Percentiles rank a stretch among this genome's conserved stretches.
phyloP scores from a whole-genome alignment of 2,329 filamentous ascomycete genomes.

The Aspergillus fructus region DNA sequence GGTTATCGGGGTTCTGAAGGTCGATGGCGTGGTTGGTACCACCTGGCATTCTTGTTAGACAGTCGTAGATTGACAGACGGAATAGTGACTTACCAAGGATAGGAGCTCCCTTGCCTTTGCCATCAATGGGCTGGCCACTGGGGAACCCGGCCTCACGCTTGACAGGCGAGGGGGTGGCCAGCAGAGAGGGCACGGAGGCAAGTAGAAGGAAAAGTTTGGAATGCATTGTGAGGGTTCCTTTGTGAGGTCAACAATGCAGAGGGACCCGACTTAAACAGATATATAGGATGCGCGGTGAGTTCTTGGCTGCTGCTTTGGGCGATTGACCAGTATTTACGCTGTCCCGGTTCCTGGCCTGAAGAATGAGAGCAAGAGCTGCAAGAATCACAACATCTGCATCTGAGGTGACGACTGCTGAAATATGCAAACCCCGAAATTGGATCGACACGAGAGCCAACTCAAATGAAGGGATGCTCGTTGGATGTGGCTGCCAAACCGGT shows the following conservation, averaged over 20 bases:
- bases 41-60: slow-evolving; percentile 41
- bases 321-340: neutral
- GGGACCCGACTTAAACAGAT: neutral
- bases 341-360: neutral
- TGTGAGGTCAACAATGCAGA: neutral
- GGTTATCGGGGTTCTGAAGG: slow-evolving; percentile 51
- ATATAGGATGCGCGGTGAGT: neutral
- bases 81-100: slow-evolving; percentile 51
- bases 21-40: slow-evolving; percentile 53
- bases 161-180: slow-evolving; percentile 11
- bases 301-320: neutral
- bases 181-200: slow-evolving; percentile 16
- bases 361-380: neutral
- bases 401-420: neutral
- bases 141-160: slow-evolving; percentile 40
- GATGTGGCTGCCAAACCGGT: neutral
- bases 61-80: neutral
- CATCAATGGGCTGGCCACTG: slow-evolving; percentile 57
- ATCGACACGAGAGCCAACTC: neutral
- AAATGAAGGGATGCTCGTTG: neutral
- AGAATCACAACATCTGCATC: slow-evolving; percentile 2
- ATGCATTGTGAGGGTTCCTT: slow-evolving; percentile 14
- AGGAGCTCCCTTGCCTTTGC: slow-evolving; percentile 50
- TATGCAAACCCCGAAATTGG: slow-evolving; percentile 4
- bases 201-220: slow-evolving; percentile 17